Evolutionary conservation across 441 rosid genomes (phyloP), one percentile per base, ranked within the genome.

Genomic region (Jatropha multifida): DNA sequence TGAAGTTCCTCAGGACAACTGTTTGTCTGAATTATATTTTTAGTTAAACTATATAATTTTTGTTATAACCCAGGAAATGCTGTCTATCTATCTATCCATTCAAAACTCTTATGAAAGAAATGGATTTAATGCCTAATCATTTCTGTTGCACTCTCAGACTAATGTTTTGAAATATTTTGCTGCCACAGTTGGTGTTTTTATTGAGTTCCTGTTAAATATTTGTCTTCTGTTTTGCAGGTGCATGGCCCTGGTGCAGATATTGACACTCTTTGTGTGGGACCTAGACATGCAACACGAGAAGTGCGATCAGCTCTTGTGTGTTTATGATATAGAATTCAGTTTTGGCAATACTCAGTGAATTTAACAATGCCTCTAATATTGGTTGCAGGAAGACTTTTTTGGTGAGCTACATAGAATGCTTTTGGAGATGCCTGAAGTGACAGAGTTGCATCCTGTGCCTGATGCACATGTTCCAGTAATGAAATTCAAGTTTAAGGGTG

Each of bases 161-260:
- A 32, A 62, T 61, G 52, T 59, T 76, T 65, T 69, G n/a, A 42
- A 8, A 27, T 48, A 42, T 58, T 48, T 13, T n/a, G 23, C 62
- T 64, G 46, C 26, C 38, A 38, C 48, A 37, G 14, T n/a, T 73
- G 3, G n/a, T 17, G 38, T 60, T 69, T 55, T 70, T 18, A 32
- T 26, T 44, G 4, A 5, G 17, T 14, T 9, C 12, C 18, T 32
- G 32, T 81, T 49, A 42, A 18, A 56, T 41, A 67, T 66, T 27
- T 46, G 23, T 32, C 62, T 72, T 44, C 32, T 56, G 69, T 54
- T 72, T 82, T 66, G 55, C 81, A 96, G 99, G 99, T 96, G 82
- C 97, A 96, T 81, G 93, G 99, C 74, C 99, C 98, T 76, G 99
- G 99, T 68, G 98, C 98, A n/a, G 99, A 95, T 87, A 89, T 95